These are phyloP conservation scores for Noccaea bulbosa DNA, from an alignment of 345 rosid genomes.

Conservation along the genomic window DNA sequence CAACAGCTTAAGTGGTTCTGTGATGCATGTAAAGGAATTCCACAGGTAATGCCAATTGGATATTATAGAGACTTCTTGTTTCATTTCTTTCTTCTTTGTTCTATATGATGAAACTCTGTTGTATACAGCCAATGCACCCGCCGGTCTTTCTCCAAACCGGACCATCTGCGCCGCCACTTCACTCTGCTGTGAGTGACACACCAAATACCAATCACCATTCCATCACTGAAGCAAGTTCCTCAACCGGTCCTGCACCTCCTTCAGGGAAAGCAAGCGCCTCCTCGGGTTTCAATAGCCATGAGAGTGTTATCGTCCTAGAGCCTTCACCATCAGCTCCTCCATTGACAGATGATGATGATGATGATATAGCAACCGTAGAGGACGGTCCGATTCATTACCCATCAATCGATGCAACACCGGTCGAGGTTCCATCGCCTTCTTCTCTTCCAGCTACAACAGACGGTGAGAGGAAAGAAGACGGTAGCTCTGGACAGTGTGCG, in stretches of 20 bases:
- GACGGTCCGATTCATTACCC: conserved; percentile 85
- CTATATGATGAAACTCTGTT: conserved; percentile 17
- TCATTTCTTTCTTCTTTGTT: background rate
- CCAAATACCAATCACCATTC: conserved; percentile 45
- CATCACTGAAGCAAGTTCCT: conserved; percentile 51
- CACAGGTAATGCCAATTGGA: conserved; percentile 59
- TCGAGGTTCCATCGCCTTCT: conserved; percentile 47
- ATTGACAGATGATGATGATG: conserved; percentile 45
- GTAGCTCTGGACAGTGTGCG: conserved; percentile 57
- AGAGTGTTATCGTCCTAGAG: conserved; percentile 41
- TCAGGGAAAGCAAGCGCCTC: conserved; percentile 45
- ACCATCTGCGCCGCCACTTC: conserved; percentile 81
- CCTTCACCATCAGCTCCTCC: conserved; percentile 74
- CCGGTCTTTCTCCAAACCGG: conserved; percentile 65
- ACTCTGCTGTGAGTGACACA: conserved; percentile 53
- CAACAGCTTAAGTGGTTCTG: conserved; percentile 86
- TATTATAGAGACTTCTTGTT: background rate
- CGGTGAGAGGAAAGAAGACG: conserved; percentile 56
- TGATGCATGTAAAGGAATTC: conserved; percentile 95
- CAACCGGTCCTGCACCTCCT: conserved; percentile 49
- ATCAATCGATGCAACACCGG: conserved; percentile 64
- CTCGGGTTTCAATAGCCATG: conserved; percentile 35
- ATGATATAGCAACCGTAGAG: conserved; percentile 46
- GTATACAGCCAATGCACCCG: conserved; percentile 65
- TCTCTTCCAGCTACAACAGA: conserved; percentile 36